These are phyloP conservation scores for Neurospora terricola DNA, from an alignment of 495 filamentous ascomycete species.

Conservation along the genomic window DNA sequence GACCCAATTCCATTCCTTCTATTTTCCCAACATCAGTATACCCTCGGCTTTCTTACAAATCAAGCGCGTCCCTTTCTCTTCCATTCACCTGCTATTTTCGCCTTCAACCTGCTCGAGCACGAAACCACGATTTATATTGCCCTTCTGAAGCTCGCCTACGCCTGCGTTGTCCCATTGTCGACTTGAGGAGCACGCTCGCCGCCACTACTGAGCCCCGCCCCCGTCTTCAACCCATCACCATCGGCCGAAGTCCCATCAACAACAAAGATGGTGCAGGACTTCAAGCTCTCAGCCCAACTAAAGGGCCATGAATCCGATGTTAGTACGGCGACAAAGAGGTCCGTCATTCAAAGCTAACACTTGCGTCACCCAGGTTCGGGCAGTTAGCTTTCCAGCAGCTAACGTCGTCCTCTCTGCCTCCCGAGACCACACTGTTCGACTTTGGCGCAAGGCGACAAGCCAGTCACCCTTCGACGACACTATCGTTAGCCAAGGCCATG, in stretches of 20 bases:
- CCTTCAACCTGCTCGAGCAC: neutral
- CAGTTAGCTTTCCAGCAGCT: slow-evolving; percentile 67
- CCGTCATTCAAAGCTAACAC: slow-evolving; percentile 10
- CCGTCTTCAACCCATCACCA: neutral
- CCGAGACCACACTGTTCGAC: slow-evolving; percentile 78
- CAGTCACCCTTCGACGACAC: slow-evolving; percentile 68
- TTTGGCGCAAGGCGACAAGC: slow-evolving; percentile 58
- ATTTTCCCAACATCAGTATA: neutral
- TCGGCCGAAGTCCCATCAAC: neutral
- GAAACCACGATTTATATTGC: neutral
- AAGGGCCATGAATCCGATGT: slow-evolving; percentile 78
- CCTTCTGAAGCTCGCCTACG: neutral
- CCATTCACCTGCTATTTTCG: neutral
- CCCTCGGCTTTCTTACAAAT: neutral
- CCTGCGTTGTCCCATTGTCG: neutral
- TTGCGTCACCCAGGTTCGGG: slow-evolving; percentile 59
- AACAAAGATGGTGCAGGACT: slow-evolving; percentile 37
- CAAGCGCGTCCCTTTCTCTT: neutral
- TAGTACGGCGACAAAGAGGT: slow-evolving; percentile 23
- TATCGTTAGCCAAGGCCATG: slow-evolving; percentile 62
- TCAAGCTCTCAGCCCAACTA: slow-evolving; percentile 75
- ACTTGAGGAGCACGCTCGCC: neutral
- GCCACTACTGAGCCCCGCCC: slow-evolving; percentile 2
- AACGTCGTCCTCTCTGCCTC: slow-evolving; percentile 74
- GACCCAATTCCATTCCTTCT: slow-evolving; percentile 10